A percentile compares a stretch with the other conserved stretches of the same genome.
These are phyloP conservation scores for Aegilops sharonensis DNA, from an alignment of 176 grass and related monocot species.

Conservation along the genomic window DNA sequence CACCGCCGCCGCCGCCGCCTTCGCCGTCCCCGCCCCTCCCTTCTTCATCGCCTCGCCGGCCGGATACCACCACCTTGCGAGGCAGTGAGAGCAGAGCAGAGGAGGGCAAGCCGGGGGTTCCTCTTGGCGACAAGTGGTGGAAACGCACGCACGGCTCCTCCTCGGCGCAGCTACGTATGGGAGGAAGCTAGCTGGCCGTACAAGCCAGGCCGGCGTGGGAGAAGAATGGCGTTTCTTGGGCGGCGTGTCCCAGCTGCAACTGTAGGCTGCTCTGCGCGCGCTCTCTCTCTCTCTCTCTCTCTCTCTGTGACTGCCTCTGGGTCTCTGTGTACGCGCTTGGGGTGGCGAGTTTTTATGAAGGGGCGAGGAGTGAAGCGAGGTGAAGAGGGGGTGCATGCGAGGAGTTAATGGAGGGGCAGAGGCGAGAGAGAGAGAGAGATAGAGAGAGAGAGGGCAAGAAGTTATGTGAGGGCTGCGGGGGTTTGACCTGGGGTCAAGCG, in stretches of 20 bases:
- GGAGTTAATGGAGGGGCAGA: constrained; percentile 37
- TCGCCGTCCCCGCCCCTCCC: background rate
- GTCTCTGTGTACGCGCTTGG: background rate
- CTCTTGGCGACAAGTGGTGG: background rate
- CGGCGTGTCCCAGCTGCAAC: constrained; percentile 9
- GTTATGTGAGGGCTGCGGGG: constrained; percentile 12
- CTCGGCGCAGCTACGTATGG: background rate
- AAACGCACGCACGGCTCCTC: background rate
- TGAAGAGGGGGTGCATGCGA: constrained; percentile 24
- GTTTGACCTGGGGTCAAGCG: constrained; percentile 48
- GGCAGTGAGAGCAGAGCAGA: no score
- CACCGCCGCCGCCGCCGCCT: constrained; percentile 34
- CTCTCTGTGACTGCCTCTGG: background rate
- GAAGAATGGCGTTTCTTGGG: constrained; percentile 25
- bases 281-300: background rate
- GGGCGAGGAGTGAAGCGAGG: constrained; percentile 22
- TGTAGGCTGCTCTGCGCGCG: background rate
- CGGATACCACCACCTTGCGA: background rate
- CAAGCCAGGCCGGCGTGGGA: constrained; percentile 27
- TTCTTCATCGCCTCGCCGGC: constrained; percentile 26
- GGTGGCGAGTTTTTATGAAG: constrained; percentile 42
- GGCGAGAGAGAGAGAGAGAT: background rate
- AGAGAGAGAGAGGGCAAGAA: background rate
- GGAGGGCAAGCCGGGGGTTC: background rate
- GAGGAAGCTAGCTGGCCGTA: constrained; percentile 5